Base-by-base conservation (phyloP, 495 filamentous ascomycete genomes). In the Neurospora africana region DNA sequence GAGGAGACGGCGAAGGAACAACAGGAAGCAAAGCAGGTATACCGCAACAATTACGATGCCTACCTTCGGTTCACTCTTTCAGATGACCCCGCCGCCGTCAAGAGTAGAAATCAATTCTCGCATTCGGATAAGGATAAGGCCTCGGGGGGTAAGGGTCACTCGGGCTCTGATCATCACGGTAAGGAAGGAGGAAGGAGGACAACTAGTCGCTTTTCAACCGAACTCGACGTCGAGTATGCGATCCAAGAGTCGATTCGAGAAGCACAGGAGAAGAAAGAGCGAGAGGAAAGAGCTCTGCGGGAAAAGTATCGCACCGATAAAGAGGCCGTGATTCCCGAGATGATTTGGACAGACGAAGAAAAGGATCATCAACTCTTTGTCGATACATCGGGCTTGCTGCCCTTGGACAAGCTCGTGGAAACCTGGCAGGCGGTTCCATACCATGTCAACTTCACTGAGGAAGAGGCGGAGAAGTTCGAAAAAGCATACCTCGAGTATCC, bases 301-400 rank as follows among this genome's bases (percentile, higher is more conserved):
- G 90, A 91, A 39, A 89, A 89, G 61, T 87, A 91, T 58, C 92
- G 95, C 74, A 88, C 88, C 53, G 90, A 90, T 2, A 93, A 93
- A 76, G 95, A 99, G 81, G 95, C 95, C 0, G 84, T 87, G 3
- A 89, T 98, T 58, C 95, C 94, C 1, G 84, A 90, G 67, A 94
- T 97, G 89, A 86, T 91, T 70, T 85, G 87, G 83, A 75, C 74
- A 37, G 65, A 79, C 58, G 75, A 84, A 30, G 86, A 88, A 72
- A 81, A 80, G 41, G 78, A 83, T 11, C 82, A 86, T 39, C 81
- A 80, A 9, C 80, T 86, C 38, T 98, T 91, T 80, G 86, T 87
- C 70, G 92, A 98, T 77, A 89, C 83, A 4, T 92, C 92, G 68
- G 90, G 93, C 69, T 82, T 88, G 13, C 84, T 96, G 19, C 86